These are phyloP conservation scores for Pyronema omphalodes DNA, from an alignment of 495 filamentous ascomycete species.

Conservation along the genomic window DNA sequence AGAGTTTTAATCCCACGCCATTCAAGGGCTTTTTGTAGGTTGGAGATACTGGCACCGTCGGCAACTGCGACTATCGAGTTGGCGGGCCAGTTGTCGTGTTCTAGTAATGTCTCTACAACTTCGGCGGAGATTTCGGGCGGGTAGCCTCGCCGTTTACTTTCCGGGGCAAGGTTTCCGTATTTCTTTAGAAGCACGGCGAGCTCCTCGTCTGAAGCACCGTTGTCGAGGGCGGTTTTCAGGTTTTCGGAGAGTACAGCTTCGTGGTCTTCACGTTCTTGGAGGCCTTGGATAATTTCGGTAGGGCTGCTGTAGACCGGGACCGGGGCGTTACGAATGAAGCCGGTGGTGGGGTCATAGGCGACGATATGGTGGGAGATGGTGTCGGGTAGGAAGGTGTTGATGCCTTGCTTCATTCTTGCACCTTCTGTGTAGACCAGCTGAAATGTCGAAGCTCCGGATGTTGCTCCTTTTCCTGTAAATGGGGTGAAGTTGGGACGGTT, in stretches of 20 bases:
- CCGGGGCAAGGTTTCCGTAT: not conserved
- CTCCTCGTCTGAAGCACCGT: not conserved
- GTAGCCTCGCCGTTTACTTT: slow-evolving; percentile 10
- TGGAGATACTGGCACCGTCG: not conserved
- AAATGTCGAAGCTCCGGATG: not conserved
- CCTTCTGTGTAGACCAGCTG: not conserved
- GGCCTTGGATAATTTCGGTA: not conserved
- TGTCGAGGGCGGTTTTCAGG: not conserved
- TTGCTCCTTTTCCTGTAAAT: not conserved
- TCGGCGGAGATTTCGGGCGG: slow-evolving; percentile 5
- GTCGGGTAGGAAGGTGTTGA: slow-evolving; percentile 7
- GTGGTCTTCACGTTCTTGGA: not conserved
- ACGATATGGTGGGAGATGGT: slow-evolving; percentile 17
- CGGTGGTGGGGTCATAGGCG: slow-evolving; percentile 15
- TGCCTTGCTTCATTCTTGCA: not conserved
- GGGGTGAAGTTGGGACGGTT: slow-evolving; percentile 1
- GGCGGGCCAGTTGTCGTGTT: slow-evolving; percentile 16
- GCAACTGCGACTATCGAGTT: slow-evolving; percentile 14
- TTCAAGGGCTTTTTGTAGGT: slow-evolving; percentile 1
- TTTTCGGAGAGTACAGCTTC: not conserved
- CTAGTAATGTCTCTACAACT: slow-evolving; percentile 9
- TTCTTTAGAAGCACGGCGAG: not conserved
- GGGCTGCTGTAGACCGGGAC: slow-evolving; percentile 3
- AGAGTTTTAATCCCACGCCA: slow-evolving; percentile 7
- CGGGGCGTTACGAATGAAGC: slow-evolving; percentile 15